Evolutionary conservation across 1,284 basidiomycete genomes (phyloP), one percentile per base, ranked within the genome.

Genomic region (Heterobasidion occidentale): DNA sequence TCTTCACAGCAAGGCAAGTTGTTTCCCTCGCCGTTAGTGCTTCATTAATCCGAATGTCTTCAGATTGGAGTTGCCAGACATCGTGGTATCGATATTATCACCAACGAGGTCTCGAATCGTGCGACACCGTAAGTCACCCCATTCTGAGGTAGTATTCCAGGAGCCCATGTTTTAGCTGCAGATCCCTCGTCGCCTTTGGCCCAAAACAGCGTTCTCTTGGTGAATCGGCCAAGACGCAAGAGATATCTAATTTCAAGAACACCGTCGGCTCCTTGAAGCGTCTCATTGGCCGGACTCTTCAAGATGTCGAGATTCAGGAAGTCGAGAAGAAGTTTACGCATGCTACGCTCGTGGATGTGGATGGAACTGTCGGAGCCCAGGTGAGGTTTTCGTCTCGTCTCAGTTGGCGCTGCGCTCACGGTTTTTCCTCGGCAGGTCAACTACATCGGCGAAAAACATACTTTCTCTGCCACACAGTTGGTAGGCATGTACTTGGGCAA

Each of bases 201-300:
- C 81, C 83, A 46, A 92, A 90, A 71, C 89, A 94, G 67, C 87
- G 94, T 61, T 73, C 86, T 53, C 89, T 97, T 68, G 94, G 94
- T 62, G 94, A 98, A 74, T 63, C 92, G 20, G 94, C 94, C 65
- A 97, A 97, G 77, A 97, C 92, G 1, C 91, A 94, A 63, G 94
- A 98, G 75, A 96, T 89, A n/a, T 94, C 92, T 63, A 97, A 97
- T 76, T 97, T 94, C 79, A 90, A 86, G 73, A 98, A 97, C 77
- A 97, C 94, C 45, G 80, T 95, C 67, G 94, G 94, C 51, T 88
- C 84, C 1, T 77, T 98, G 66, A 97, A 96, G 73, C 83, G 94
- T 48, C 79, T 97, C 54, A 78, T 94, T 64, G 94, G 94, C 11
- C 81, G 93, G 55, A 82, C 86, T 44, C 65, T 86, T 61, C 70